These are phyloP conservation scores for Hemerocallis citrina DNA, from an alignment of 106 monocot species.

Conservation along the genomic window DNA sequence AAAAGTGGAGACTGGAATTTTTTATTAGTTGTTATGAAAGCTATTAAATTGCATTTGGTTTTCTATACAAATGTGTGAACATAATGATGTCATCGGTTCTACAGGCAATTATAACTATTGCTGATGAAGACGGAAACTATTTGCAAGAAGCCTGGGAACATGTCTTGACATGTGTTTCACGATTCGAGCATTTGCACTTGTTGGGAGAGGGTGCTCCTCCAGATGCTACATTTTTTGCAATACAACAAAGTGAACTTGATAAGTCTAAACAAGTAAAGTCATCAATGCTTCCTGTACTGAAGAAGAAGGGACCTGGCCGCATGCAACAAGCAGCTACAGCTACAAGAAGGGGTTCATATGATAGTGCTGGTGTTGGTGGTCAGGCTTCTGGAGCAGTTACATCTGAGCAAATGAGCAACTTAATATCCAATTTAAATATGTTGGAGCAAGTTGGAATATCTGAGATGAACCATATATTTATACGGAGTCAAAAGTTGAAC, in stretches of 20 bases:
- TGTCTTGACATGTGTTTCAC: conserved; percentile 85
- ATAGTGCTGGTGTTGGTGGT: conserved; percentile 94
- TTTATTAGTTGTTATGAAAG: too few species aligned
- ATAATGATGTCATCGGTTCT: conserved; percentile 19
- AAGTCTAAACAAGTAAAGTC: conserved; percentile 73
- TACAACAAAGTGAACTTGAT: conserved; percentile 72
- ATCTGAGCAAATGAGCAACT: conserved; percentile 68
- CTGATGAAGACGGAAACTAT: conserved; percentile 94
- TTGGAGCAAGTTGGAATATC: conserved; percentile 84
- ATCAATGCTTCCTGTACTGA: conserved; percentile 78
- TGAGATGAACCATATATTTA: conserved; percentile 73
- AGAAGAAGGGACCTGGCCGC: conserved; percentile 62
- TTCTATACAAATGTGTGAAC: too few species aligned
- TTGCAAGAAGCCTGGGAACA: conserved; percentile 98
- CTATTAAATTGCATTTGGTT: too few species aligned
- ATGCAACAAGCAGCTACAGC: conserved; percentile 37
- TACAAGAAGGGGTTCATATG: conserved; percentile 86
- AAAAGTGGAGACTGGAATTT: too few species aligned
- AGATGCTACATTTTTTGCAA: conserved; percentile 92
- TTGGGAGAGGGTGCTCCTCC: conserved; percentile 86
- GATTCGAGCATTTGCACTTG: conserved; percentile 92
- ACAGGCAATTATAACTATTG: conserved; percentile 85
- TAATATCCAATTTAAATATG: conserved; percentile 54
- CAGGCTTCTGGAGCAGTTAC: conserved; percentile 74
- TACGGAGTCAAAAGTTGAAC: conserved; percentile 72